phyloP scores from a whole-genome alignment of 441 rosid species.

The Syzygium syzygioides region DNA sequence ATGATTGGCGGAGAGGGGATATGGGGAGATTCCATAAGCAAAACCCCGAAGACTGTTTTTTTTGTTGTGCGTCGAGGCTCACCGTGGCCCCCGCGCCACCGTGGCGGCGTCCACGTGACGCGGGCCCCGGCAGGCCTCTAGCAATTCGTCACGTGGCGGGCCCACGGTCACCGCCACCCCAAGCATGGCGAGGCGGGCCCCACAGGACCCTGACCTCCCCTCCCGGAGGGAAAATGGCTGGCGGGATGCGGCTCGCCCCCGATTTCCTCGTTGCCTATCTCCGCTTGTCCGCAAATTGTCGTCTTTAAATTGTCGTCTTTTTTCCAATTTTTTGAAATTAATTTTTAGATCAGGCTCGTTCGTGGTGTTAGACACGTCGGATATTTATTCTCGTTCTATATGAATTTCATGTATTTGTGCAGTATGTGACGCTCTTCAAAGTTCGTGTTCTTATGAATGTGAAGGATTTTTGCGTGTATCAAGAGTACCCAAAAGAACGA shows the following conservation, averaged over 20 bases:
- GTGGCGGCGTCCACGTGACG: slow-evolving; percentile 23
- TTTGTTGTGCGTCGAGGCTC: not conserved
- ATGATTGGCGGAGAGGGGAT: slow-evolving; percentile 78
- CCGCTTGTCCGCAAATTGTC: too few relatives aligned
- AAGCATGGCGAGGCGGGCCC: slow-evolving; percentile 38
- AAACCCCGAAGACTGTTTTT: not conserved
- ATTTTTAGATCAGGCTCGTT: not conserved
- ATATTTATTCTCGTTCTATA: not conserved
- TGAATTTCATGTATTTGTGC: not conserved
- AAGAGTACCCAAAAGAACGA: not conserved
- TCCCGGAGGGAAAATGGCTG: not conserved
- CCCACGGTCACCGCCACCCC: not conserved
- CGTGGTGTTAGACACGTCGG: not conserved
- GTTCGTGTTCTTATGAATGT: not conserved
- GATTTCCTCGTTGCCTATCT: too few relatives aligned
- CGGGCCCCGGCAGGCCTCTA: not conserved
- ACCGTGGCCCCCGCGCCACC: slow-evolving; percentile 7
- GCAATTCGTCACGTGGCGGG: not conserved
- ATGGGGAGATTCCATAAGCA: slow-evolving; percentile 38
- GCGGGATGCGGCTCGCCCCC: not conserved
- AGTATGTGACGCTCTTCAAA: not conserved
- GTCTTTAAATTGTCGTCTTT: not conserved
- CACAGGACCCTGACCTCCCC: not conserved
- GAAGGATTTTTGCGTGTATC: not conserved
- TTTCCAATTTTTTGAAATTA: too few relatives aligned